Evolutionary conservation across 2,329 filamentous ascomycete genomes (phyloP).

Genomic region (Ceratocystis colombiana): DNA sequence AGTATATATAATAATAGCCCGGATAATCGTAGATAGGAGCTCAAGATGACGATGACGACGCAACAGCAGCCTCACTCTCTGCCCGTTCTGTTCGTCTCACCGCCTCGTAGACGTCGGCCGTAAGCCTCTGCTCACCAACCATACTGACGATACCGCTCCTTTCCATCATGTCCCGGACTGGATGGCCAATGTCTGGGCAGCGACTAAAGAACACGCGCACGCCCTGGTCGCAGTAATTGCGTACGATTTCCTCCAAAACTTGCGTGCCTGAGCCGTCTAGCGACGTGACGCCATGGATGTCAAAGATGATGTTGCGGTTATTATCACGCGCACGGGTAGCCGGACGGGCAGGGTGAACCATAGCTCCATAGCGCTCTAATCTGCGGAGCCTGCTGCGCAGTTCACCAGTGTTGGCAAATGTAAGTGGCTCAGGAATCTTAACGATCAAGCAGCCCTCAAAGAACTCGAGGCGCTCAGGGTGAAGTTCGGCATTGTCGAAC

Average conservation of each 20-base stretch:
- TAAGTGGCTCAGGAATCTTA: conserved; percentile 93
- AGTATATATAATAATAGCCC: not conserved
- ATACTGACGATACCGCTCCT: conserved; percentile 75
- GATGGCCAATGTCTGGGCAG: conserved; percentile 40
- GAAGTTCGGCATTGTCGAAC: conserved; percentile 75
- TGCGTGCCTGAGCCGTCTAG: conserved; percentile 90
- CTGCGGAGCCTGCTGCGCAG: conserved; percentile 73
- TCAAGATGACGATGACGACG: not conserved
- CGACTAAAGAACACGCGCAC: conserved; percentile 67
- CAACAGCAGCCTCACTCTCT: not conserved
- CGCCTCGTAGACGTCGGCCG: conserved; percentile 74
- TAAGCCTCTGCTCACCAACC: conserved; percentile 67
- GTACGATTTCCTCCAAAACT: conserved; percentile 81
- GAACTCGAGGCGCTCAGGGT: conserved; percentile 68
- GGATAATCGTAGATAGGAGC: too few relatives aligned
- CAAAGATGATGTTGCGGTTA: conserved; percentile 89
- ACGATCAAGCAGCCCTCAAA: conserved; percentile 89
- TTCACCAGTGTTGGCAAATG: conserved; percentile 92
- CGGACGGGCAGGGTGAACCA: conserved; percentile 78
- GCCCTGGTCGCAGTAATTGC: conserved; percentile 63
- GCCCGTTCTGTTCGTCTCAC: conserved; percentile 60
- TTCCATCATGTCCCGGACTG: conserved; percentile 63
- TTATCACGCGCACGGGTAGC: conserved; percentile 65
- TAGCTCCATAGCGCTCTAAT: conserved; percentile 83
- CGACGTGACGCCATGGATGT: conserved; percentile 92